Evolutionary conservation across 148 eudicot genomes (phyloP).

Genomic region (Spergularia bocconei): DNA sequence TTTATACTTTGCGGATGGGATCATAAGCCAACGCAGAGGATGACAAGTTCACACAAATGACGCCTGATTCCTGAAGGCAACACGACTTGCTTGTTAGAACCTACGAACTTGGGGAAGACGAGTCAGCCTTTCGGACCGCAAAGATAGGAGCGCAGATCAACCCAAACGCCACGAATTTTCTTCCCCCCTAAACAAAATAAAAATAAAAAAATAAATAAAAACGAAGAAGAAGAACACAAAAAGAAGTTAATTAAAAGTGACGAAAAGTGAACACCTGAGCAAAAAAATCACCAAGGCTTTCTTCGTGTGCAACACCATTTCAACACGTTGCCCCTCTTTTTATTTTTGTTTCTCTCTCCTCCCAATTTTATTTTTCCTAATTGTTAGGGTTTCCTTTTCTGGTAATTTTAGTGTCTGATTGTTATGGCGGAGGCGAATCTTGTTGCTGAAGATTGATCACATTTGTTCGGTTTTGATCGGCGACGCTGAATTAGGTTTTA

Average conservation of each 20-base stretch:
- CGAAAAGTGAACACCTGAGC: constrained; percentile 14
- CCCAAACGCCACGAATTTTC: constrained; percentile 5
- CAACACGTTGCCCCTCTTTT: constrained; percentile 7
- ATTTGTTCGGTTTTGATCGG: constrained; percentile 4
- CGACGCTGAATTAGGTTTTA: constrained; percentile 3
- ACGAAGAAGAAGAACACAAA: background rate
- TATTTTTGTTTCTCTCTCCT: constrained; percentile 13
- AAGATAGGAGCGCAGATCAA: background rate
- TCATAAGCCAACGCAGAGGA: background rate
- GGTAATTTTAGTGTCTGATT: constrained; percentile 9
- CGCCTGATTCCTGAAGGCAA: constrained; percentile 5
- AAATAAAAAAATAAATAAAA: background rate
- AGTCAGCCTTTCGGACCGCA: constrained; percentile 6
- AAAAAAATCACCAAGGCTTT: background rate
- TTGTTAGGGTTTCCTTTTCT: constrained; percentile 25
- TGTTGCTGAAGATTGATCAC: background rate
- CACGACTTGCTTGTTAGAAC: constrained; percentile 19
- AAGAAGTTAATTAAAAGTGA: background rate
- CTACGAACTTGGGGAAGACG: constrained; percentile 13
- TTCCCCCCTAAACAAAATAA: background rate
- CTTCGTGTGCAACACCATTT: constrained; percentile 4
- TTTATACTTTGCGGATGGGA: too few species aligned
- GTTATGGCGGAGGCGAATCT: background rate
- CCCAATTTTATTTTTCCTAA: background rate
- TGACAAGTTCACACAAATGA: background rate